Base-by-base conservation (phyloP, 1,284 basidiomycete genomes). In the Ustilago vetiveriae region DNA sequence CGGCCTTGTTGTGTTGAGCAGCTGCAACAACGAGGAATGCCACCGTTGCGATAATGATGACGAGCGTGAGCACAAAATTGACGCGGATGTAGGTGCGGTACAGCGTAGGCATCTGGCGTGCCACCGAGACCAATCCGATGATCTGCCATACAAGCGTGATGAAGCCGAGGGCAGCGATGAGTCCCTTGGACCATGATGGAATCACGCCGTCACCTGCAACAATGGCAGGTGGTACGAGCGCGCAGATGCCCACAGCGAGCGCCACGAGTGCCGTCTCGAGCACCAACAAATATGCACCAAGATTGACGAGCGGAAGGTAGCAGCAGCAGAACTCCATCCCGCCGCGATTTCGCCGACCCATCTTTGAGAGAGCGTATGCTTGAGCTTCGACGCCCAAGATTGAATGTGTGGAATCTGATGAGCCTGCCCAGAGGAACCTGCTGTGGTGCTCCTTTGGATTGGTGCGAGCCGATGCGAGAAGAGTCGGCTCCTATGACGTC, bases 251-350 rank as follows among this genome's bases (percentile, higher is more conserved):
- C 19, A 78, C 48, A 26, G 65, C 71, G 13, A 80, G 67, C 21
- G 73, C 54, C 16, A 81, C 76, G 14, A 79, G 46, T 1, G 76
- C 75, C 4, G 60, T 70, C 45, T 82, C 75, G 21, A 77, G 47
- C 4, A 76, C 66, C 21, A 79, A 47, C 24, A 75, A 41, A 48
- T 82, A 82, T 4, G 80, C 79, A 5, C 80, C 80, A 6, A 72
- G 44, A 22, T 82, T 82, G 48, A 82, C 75, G 19, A 82, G 72
- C 9, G 80, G 80, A 3, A 79, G 48, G 11, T 58, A 73, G 63
- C 74, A 81, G 57, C 79, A 81, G 63, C 77, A 79, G 51, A 81
- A 81, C 37, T 73, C 72, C 50, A 74, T 52, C 16, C 72, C 57
- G 45, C 73, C 41, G 39, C 69, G 45, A 14, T 38, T 45, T 30